Conservation (phyloP, 2,329 filamentous ascomycete species). For the Clonostachys chloroleuca region DNA sequence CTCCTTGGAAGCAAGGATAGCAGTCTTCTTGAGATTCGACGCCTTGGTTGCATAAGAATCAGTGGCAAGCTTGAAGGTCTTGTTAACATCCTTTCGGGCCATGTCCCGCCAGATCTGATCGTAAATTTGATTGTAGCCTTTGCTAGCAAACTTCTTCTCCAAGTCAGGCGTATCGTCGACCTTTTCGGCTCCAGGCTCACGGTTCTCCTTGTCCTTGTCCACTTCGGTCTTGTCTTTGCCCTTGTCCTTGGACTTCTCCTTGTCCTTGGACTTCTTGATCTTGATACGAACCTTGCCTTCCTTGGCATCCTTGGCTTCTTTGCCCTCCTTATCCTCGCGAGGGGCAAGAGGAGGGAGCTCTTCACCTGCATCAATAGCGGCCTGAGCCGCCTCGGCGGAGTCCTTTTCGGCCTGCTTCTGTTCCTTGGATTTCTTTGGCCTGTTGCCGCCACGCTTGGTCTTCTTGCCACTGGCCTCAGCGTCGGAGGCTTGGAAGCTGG, state of each 20-base stretch:
- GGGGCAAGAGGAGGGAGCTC: conserved; percentile 44
- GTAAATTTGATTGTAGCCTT: conserved; percentile 94
- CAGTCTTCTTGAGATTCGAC: conserved; percentile 97
- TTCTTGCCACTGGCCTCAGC: conserved; percentile 34
- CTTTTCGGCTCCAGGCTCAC: conserved; percentile 43
- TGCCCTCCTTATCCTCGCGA: conserved; percentile 51
- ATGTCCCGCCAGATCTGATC: conserved; percentile 97
- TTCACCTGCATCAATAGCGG: conserved; percentile 74
- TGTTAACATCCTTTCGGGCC: conserved; percentile 87
- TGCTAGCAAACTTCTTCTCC: conserved; percentile 72
- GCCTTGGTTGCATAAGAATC: conserved; percentile 82
- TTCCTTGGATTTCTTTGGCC: conserved; percentile 88
- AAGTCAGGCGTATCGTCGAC: conserved; percentile 46
- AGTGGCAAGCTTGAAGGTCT: conserved; percentile 83
- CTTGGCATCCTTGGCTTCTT: conserved; percentile 30
- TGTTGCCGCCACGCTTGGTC: conserved; percentile 50
- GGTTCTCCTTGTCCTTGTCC: conserved; percentile 31
- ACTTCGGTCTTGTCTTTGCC: conserved; percentile 29
- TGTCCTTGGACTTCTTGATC: conserved; percentile 34
- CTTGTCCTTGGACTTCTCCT: conserved; percentile 36
- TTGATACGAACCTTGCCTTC: conserved; percentile 34
- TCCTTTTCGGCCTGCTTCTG: conserved; percentile 79
- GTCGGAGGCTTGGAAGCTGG: conserved; percentile 72
- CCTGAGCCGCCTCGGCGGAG: conserved; percentile 82
- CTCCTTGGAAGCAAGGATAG: conserved; percentile 93